Evolutionary conservation across 83 land plant species (phyloP).

Genomic region (Thuja plicata): DNA sequence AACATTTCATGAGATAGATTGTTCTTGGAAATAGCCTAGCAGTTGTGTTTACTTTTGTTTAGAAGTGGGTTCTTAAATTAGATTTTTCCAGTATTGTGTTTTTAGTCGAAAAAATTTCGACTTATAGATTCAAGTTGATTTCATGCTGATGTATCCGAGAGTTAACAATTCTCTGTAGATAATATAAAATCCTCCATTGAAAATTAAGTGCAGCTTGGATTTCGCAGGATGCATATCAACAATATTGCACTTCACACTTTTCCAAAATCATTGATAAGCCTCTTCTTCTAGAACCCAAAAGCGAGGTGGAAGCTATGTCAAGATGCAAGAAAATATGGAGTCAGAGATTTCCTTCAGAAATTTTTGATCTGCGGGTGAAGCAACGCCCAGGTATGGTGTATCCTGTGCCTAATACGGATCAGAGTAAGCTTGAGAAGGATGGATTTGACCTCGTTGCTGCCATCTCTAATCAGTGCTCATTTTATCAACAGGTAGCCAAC

Average conservation of each 20-base stretch:
- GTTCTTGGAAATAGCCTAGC: too few species aligned
- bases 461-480: conserved; percentile 17
- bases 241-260: conserved; percentile 62
- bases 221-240: conserved; percentile 52
- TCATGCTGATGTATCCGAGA: too few species aligned
- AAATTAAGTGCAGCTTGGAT: background rate
- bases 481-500: conserved; percentile 35
- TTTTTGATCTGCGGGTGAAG: conserved; percentile 57
- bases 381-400: background rate
- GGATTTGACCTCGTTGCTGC: conserved; percentile 18
- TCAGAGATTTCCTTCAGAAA: conserved; percentile 59
- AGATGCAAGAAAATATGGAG: conserved; percentile 72
- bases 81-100: background rate
- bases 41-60: too few species aligned
- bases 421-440: conserved; percentile 9
- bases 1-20: too few species aligned
- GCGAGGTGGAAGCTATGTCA: conserved; percentile 60
- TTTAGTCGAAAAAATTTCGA: too few species aligned
- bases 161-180: too few species aligned
- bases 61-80: background rate
- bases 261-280: conserved; percentile 59
- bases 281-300: conserved; percentile 60
- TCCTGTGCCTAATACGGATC: conserved; percentile 9
- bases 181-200: background rate
- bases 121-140: too few species aligned